Base-by-base conservation (phyloP, 139 green algal species). In the Mesotaenium endlicherianum region DNA sequence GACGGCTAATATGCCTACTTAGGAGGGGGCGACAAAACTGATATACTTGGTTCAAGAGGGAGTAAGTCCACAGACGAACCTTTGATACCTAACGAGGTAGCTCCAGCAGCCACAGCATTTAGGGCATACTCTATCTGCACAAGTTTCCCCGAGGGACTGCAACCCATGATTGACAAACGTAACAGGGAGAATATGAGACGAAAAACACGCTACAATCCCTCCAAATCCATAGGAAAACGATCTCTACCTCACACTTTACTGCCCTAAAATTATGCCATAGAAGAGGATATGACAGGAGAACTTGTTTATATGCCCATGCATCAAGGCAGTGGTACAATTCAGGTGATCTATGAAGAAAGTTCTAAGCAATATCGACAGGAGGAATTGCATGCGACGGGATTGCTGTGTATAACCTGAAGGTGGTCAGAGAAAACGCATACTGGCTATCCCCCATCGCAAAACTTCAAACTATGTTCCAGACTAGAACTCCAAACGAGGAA, bases 91-190 rank as follows among this genome's bases (percentile, higher is more conserved):
- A 99, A 89, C 1, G 93, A 97, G 0, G 97, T 99, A 5, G 95
- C 94, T 26, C 97, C 97, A 5, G 91, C 90, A 58, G 89, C 85
- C 14, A 99, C 97, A 5, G 97, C 97, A 14, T 97, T 97, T 1
- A 99, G 91, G 1, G 97, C 97, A 88, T 99, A 97, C 87, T 99
- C 97, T 45, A 99, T 98, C 80, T 94, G 91, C 6, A 98, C 94
- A 1, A 99, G 93, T 92, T 99, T 98, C 53, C 97, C 97, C 57
- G 92, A 97, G 17, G 97, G 96, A 80, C 83, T 87, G 81, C 41
- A 30, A 3, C 8, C n/a, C 14, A 20, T 42, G 39, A 30, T 20
- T 8, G 39, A 49, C 69, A 26, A 36, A 57, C 47, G 16, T 40
- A 71, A 38, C 59, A 11, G 11, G 16, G 11, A 71, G 30, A 71